These are phyloP conservation scores for Orbilia javanica DNA, from an alignment of 2,329 filamentous ascomycete genomes.

Conservation along the genomic window DNA sequence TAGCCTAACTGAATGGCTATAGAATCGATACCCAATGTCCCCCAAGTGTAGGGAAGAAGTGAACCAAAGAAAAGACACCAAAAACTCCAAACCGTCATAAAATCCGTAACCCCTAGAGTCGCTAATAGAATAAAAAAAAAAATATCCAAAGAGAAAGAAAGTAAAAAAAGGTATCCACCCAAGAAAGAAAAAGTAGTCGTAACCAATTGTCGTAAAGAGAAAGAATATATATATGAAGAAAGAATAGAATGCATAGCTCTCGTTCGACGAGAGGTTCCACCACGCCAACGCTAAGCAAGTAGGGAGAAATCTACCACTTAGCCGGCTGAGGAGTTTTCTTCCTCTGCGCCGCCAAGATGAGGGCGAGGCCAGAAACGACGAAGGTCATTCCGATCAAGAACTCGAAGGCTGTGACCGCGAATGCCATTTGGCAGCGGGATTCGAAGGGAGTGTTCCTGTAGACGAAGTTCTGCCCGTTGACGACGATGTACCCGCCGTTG, in stretches of 20 bases:
- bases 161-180: not conserved
- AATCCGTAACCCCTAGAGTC: not conserved
- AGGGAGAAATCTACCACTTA: slow-evolving; percentile 35
- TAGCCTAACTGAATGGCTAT: not conserved
- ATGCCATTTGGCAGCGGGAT: slow-evolving; percentile 53
- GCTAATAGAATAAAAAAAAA: not conserved
- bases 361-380: slow-evolving; percentile 27
- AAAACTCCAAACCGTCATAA: slow-evolving; percentile 11
- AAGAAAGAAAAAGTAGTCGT: slow-evolving; percentile 6
- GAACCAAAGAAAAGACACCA: not conserved
- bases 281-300: not conserved
- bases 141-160: not conserved
- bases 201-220: not conserved
- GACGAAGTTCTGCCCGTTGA: slow-evolving; percentile 43
- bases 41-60: not conserved
- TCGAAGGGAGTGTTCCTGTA: slow-evolving; percentile 44
- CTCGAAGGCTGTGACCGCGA: slow-evolving; percentile 49
- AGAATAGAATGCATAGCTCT: not conserved
- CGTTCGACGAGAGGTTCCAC: slow-evolving; percentile 11
- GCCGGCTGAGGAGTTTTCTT: slow-evolving; percentile 25
- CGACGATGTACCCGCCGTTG: slow-evolving; percentile 48
- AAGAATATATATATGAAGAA: slow-evolving; percentile 5
- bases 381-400: slow-evolving; percentile 43
- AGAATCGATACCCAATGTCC: not conserved
- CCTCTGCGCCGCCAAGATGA: slow-evolving; percentile 37